These are phyloP conservation scores for Setaria italica DNA, from an alignment of 202 grass and related monocot species.

Conservation along the genomic window DNA sequence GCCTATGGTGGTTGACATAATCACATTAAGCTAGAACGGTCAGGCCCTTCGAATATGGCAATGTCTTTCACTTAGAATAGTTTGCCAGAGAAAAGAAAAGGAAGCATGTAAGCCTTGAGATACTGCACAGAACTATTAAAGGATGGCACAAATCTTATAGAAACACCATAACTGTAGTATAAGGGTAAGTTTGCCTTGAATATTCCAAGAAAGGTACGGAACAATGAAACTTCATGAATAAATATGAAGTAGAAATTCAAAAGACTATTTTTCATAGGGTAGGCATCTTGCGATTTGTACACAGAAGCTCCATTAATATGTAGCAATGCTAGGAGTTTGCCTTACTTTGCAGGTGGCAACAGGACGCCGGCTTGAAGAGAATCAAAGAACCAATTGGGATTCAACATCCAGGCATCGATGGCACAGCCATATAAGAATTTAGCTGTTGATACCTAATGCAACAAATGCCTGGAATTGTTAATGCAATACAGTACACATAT, in stretches of 20 bases:
- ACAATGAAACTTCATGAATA: constrained; percentile 21
- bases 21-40: constrained; percentile 28
- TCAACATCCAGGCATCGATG: constrained; percentile 73
- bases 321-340: constrained; percentile 17
- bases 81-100: constrained; percentile 29
- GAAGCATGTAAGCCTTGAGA: constrained; percentile 31
- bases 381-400: constrained; percentile 75
- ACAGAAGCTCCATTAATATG: not conserved
- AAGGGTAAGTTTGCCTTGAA: constrained; percentile 9
- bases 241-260: constrained; percentile 10
- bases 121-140: constrained; percentile 27
- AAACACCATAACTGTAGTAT: constrained; percentile 15
- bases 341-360: constrained; percentile 78
- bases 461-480: constrained; percentile 37
- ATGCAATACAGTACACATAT: constrained; percentile 18
- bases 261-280: constrained; percentile 33
- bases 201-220: constrained; percentile 34
- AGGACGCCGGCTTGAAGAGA: constrained; percentile 65
- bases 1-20: constrained; percentile 27
- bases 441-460: constrained; percentile 71
- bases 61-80: constrained; percentile 23
- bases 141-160: constrained; percentile 27
- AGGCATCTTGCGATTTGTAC: not conserved
- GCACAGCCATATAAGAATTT: constrained; percentile 97
- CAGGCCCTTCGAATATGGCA: constrained; percentile 7